Percentiles rank a stretch among this genome's conserved stretches.
phyloP scores from a whole-genome alignment of 345 rosid species.

The Melastoma malabathricum region DNA sequence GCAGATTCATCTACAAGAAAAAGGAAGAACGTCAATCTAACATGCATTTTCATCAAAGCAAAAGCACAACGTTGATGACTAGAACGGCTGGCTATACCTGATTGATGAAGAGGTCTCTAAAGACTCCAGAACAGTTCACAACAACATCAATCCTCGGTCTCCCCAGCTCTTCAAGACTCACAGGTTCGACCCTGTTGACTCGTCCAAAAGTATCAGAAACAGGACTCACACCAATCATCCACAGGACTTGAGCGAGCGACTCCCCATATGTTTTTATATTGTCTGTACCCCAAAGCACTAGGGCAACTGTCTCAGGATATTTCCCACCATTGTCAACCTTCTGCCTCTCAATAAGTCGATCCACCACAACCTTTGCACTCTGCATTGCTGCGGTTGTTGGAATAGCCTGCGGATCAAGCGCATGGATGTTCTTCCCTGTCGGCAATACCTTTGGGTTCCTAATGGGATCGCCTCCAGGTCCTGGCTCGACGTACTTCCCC shows the following conservation, averaged over 20 bases:
- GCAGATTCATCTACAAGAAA: conserved; percentile 73
- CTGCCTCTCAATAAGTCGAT: conserved; percentile 81
- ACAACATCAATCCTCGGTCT: conserved; percentile 98
- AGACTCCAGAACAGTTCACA: conserved; percentile 96
- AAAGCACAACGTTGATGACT: neutral
- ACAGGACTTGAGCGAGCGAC: conserved; percentile 88
- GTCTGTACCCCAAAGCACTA: conserved; percentile 97
- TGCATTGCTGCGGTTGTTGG: conserved; percentile 96
- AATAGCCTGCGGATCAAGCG: conserved; percentile 93
- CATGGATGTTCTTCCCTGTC: conserved; percentile 96
- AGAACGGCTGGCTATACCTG: conserved; percentile 36
- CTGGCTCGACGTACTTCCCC: conserved; percentile 91
- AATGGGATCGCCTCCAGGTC: conserved; percentile 98
- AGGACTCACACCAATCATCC: conserved; percentile 97
- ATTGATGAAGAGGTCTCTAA: conserved; percentile 93
- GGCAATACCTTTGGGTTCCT: conserved; percentile 97
- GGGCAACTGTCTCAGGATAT: conserved; percentile 90
- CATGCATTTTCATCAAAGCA: neutral
- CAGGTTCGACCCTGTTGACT: conserved; percentile 82
- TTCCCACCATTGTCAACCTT: conserved; percentile 77
- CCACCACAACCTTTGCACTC: conserved; percentile 89
- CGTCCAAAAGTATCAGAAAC: conserved; percentile 84
- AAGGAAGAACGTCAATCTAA: neutral
- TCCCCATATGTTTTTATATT: conserved; percentile 97
- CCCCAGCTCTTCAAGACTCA: conserved; percentile 91